A percentile compares a stretch with the other conserved stretches of the same genome.
These are phyloP conservation scores for Chytridiales sp. DNA, from an alignment of 371 early-diverging fungal species.

Conservation along the genomic window DNA sequence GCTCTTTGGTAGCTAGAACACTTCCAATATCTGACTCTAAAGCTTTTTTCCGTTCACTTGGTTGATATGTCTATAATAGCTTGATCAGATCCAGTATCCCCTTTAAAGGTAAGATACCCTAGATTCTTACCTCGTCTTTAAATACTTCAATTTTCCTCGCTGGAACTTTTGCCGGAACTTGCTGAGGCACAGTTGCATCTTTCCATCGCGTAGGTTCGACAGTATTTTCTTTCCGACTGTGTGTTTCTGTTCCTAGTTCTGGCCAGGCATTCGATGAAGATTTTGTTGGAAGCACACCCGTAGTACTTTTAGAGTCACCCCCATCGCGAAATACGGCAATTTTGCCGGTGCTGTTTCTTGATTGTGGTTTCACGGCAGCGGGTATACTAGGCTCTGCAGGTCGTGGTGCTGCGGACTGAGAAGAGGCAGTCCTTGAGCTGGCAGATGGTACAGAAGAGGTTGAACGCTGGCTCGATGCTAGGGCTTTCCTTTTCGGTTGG, in stretches of 20 bases:
- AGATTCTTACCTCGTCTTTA: not conserved
- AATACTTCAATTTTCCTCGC: conserved; percentile 3
- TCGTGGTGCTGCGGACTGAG: not conserved
- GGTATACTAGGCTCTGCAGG: not conserved
- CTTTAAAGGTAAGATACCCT: not conserved
- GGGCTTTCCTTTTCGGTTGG: not conserved
- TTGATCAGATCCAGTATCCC: no score
- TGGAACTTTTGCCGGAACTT: not conserved
- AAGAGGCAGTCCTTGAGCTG: conserved; percentile 2
- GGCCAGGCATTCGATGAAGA: conserved; percentile 22
- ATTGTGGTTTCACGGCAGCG: not conserved
- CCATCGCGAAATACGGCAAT: conserved; percentile 20
- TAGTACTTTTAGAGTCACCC: conserved; percentile 18
- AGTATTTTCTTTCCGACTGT: conserved; percentile 52
- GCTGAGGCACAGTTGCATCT: conserved; percentile 52
- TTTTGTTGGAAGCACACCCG: conserved; percentile 20
- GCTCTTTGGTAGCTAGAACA: no score
- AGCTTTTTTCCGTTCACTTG: not conserved
- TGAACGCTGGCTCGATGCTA: conserved; percentile 8
- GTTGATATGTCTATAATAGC: conserved; percentile 1
- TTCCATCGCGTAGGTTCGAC: conserved; percentile 48
- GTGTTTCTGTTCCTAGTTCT: conserved; percentile 36
- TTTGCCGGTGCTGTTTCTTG: conserved; percentile 1
- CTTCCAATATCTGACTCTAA: not conserved
- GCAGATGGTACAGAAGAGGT: not conserved